Base-by-base conservation (phyloP, 331 rosid species). In the Rosa hybrid region DNA sequence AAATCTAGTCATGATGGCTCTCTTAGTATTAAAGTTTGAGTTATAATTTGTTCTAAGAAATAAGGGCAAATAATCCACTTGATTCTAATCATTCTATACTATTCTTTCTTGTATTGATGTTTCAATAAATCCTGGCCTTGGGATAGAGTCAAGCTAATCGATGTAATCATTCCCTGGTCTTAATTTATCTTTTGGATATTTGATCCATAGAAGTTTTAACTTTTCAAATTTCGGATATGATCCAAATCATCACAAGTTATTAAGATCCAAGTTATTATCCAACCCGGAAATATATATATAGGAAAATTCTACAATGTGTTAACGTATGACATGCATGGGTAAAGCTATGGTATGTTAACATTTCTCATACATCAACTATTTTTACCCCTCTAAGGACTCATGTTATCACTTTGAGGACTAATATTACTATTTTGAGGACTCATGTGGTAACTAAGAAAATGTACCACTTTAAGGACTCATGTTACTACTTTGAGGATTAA, bases 11-110 rank as follows among this genome's bases (percentile, higher is more conserved):
- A 12, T 51, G 14, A 51, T 12, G 64, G 8, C 13, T 72, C 60
- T 50, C 45, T 25, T 17, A 16, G 42, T 30, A 46, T 27, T 23
- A 48, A 23, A 30, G 42, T 50, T 18, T 77, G 80, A 30, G 16
- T 11, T 12, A 17, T 63, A 25, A 7, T 18, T 48, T 45, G 59
- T 30, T 63, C n/a, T 17, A 46, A 63, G 23, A 17, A 38, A 38
- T 23, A 44, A 59, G 6, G 48, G 30, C 30, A 73, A 73, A 34
- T 73, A n/a, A 53, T 71, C 75, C 57, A 71, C 30, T 46, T 59
- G 65, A 48, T 46, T 64, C 30, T 27, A 27, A 27, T 27, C 30
- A 27, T 27, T 1, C 17, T 11, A 62, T 39, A 4, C 8, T 62
- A 4, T 62, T 65, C 44, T 14, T 38, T 69, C 30, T 20, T 8